Evolutionary conservation across 352 stramenopile genomes (phyloP).

Genomic region (Phytophthora fragariae): DNA sequence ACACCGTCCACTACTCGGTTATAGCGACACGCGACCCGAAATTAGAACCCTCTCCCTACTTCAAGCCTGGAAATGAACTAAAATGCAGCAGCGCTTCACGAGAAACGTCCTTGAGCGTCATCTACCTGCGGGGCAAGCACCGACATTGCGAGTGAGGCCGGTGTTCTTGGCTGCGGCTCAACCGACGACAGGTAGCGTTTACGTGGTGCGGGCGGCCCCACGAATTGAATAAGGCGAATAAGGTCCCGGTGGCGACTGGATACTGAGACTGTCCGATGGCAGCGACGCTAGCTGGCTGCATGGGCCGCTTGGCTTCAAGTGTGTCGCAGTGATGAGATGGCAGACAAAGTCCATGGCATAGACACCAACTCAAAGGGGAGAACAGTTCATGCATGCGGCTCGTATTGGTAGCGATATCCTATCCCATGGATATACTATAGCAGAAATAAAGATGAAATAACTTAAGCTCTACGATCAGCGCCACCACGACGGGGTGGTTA

Average conservation of each 20-base stretch:
- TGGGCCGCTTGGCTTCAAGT: constrained; percentile 6
- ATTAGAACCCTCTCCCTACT: constrained; percentile 14
- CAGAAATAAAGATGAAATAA: constrained; percentile 38
- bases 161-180: constrained; percentile 6
- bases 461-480: constrained; percentile 24
- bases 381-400: constrained; percentile 20
- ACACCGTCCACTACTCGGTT: not conserved
- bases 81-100: not conserved
- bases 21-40: constrained; percentile 3
- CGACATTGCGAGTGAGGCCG: not conserved
- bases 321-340: constrained; percentile 2
- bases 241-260: constrained; percentile 16
- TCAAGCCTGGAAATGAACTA: constrained; percentile 5
- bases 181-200: not conserved
- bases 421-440: too few relatives aligned
- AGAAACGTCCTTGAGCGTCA: not conserved
- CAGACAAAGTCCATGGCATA: constrained; percentile 3
- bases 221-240: constrained; percentile 21
- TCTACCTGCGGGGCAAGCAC: not conserved
- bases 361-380: too few relatives aligned
- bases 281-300: constrained; percentile 3
- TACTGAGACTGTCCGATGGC: constrained; percentile 8
- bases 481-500: too few relatives aligned
- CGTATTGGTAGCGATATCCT: constrained; percentile 31
- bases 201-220: not conserved